Conservation (phyloP, 768 basidiomycete genomes). For the Leccinum sublutescens region DNA sequence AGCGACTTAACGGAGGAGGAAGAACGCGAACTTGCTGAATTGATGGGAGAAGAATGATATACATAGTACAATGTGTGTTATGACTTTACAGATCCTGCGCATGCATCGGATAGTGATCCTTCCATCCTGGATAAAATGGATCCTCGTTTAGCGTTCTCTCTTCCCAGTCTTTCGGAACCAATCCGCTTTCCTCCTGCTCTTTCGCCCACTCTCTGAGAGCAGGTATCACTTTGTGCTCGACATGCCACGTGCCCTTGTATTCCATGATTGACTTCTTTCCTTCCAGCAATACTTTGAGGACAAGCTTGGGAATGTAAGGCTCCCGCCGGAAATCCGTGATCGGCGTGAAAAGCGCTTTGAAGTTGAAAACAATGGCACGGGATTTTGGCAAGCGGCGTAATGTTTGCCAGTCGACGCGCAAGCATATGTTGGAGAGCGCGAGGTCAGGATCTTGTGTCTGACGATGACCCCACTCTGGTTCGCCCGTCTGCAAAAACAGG, state of each 20-base stretch:
- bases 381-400: conserved; percentile 48
- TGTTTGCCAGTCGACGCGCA: conserved; percentile 59
- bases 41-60: conserved; percentile 47
- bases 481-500: conserved; percentile 42
- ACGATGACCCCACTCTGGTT: conserved; percentile 37
- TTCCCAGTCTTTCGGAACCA: conserved; percentile 48
- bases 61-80: neutral
- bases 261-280: conserved; percentile 39
- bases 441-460: conserved; percentile 36
- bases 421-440: conserved; percentile 38
- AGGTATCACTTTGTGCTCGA: conserved; percentile 46
- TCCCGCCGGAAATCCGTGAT: conserved; percentile 42
- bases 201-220: conserved; percentile 44
- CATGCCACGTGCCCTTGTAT: conserved; percentile 43
- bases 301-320: conserved; percentile 46
- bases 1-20: conserved; percentile 77
- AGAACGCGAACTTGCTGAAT: conserved; percentile 82
- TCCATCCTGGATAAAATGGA: conserved; percentile 52
- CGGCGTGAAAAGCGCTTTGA: conserved; percentile 53
- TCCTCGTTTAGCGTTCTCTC: conserved; percentile 49
- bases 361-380: conserved; percentile 51
- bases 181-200: conserved; percentile 47
- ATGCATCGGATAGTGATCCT: conserved; percentile 25
- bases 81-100: conserved; percentile 1
- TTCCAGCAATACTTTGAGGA: conserved; percentile 44